Evolutionary conservation across 176 grass and related monocot genomes (phyloP), one percentile per base, ranked within the genome.

Genomic region (Carex parvula): DNA sequence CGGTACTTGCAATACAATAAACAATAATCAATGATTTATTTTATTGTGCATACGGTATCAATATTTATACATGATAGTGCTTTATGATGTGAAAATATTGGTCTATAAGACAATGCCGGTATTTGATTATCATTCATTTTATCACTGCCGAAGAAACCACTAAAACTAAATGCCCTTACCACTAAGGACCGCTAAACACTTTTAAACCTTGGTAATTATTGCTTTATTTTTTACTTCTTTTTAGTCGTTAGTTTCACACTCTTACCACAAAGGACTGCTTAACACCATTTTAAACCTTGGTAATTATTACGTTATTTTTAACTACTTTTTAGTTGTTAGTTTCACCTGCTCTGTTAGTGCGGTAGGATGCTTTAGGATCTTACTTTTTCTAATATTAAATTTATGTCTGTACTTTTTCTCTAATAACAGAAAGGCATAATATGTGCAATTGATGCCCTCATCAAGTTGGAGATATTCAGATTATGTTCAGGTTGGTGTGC

Each of bases 381-480:
- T 64, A 64, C 29, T 64, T 64, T 64, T 42, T 42, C 35, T 42
- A 42, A 55, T 76, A 30, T 55, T 53, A 17, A 55, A 76, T 30
- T 67, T 64, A 53, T 84, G 29, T 29, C 67, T 67, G 71, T 46
- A 52, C 63, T 84, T 21, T 62, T 79, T 81, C 39, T 60, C 46
- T 70, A 13, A 69, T 84, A 61, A 15, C 83, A 89, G 87, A 81
- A 74, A 62, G 87, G 87, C 52, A 76, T 89, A 48, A 89, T 89
- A 74, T 98, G 95, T 48, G 62, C 90, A 58, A 85, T 98, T 79
- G 95, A 98, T 86, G 84, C 85, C 61, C 90, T 98, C 84, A 90
- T 98, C 79, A 91, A 89, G 70, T 83, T 82, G 64, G 91, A 92
- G 79, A 94, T 98, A 98, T 84, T 98, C 95, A 58, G 84, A 93